phyloP scores from a whole-genome alignment of 805 yeast species.

The Saccharomycopsis sp. region DNA sequence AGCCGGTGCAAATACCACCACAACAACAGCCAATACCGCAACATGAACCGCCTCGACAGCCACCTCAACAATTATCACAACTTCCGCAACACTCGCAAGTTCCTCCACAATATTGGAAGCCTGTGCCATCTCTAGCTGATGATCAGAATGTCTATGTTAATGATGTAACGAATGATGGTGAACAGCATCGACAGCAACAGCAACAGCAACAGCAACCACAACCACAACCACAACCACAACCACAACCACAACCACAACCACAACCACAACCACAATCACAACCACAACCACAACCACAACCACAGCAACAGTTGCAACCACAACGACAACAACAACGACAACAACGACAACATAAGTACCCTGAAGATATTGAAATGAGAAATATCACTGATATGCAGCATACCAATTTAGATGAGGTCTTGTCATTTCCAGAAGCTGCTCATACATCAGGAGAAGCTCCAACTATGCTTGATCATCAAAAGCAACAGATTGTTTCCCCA shows the following conservation, averaged over 20 bases:
- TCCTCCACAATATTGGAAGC: not conserved
- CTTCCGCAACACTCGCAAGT: conserved; percentile 2
- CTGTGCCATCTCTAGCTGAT: not conserved
- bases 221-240: conserved; percentile 2
- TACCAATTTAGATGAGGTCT: conserved; percentile 28
- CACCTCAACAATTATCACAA: conserved; percentile 1
- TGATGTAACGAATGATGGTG: conserved; percentile 1
- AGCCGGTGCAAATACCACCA: not conserved
- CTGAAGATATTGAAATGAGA: conserved; percentile 14
- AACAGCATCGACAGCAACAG: conserved; percentile 22
- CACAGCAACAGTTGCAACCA: conserved; percentile 12
- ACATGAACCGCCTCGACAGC: not conserved
- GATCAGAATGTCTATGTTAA: not conserved
- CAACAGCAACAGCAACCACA: conserved; percentile 23
- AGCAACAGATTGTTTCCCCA: conserved; percentile 1
- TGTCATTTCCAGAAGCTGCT: conserved; percentile 36
- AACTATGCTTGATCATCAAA: not conserved
- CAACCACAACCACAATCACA: not conserved
- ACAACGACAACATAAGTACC: conserved; percentile 19
- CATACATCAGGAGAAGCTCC: conserved; percentile 28
- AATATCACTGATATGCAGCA: conserved; percentile 22
- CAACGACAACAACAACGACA: conserved; percentile 19
- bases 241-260: not conserved
- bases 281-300: not conserved
- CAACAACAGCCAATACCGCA: conserved; percentile 5